Evolutionary conservation across 2,329 filamentous ascomycete genomes (phyloP), one percentile per base, ranked within the genome.

Genomic region (Aspergillus unguis): DNA sequence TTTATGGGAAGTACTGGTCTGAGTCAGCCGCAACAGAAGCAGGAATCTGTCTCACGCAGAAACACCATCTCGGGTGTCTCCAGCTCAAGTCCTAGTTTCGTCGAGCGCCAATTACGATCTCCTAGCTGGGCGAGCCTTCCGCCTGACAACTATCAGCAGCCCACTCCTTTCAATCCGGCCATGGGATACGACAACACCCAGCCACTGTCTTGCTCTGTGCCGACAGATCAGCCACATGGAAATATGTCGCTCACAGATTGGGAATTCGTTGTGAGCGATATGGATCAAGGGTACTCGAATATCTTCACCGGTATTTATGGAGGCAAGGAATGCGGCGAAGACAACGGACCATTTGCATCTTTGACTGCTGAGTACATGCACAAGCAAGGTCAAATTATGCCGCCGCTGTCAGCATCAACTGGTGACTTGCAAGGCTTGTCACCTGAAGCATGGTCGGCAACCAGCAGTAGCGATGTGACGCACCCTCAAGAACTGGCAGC

Each of bases 201-300:
- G 33, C 54, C 57, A 8, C 58, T 66, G 57, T 65, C 65, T 72
- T 80, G 6, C 72, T 84, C 44, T 70, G 72, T 80, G 65, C 63
- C 64, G 60, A 63, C 69, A 60, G 40, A 70, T 59, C n/a, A 8
- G 3, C 73, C 72, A 11, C 32, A 49, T 4, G 62, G 64, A 3
- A 57, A 62, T 2, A 78, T 86, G 9, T 84, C 84, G 1, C 75
- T 85, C 6, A 78, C 84, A 0, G 89, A 94, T 62, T 95, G 90
- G 91, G 90, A 95, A 68, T 84, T 86, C 1, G 78, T 95, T 0
- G 79, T 95, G 2, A 85, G 87, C 3, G 86, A 86, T 25, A 84
- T 95, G 68, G 90, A 95, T 62, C 85, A 85, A 33, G 89, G 89
- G 0, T 81, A 86, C 58, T 83, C 85, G 49, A 95, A 92, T 65